Base-by-base conservation (phyloP, 176 grass and related monocot species). In the Eleusine indica region DNA sequence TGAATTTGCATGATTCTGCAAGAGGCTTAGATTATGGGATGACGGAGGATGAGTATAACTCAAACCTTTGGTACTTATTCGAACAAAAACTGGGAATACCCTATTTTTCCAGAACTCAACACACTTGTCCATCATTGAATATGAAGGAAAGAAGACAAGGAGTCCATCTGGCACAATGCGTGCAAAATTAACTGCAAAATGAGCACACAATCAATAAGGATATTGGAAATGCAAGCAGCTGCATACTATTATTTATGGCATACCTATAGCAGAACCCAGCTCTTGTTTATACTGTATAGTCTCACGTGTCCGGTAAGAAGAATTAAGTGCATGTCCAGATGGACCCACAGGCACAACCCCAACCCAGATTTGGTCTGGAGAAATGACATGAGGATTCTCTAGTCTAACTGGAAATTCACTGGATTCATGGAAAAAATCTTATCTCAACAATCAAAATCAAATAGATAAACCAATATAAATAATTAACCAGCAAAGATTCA, bases 71-170 rank as follows among this genome's bases (percentile, higher is more conserved):
- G 58, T 35, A 87, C 54, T 74, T 66, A 74, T 69, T 82, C 16
- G 7, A 44, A 47, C 75, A 19, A 41, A 82, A 63, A 78, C 21
- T 77, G 35, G 0, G 11, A 77, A 66, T 90, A 98, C 96, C 91
- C 75, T 85, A 74, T 85, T 88, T 95, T 98, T 98, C 96, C 96
- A 98, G 80, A 78, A 98, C 17, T 87, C 89, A 48, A 98, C 90
- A 84, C 93, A 98, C 83, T 94, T 88, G 73, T 95, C 87, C 96
- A 98, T 95, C 96, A 98, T 95, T 79, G 92, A 98, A 87, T 98
- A 98, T 85, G 96, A 98, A 74, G 96, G 93, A 58, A 98, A 98
- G 82, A 98, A 98, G 64, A 98, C 89, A 81, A 98, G 96, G 10
- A 98, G 87, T 40, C 96, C 96, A 85, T 98, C 89, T 56, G 96